These are phyloP conservation scores for Paxillus involutus DNA, from an alignment of 768 basidiomycete genomes.

Conservation along the genomic window DNA sequence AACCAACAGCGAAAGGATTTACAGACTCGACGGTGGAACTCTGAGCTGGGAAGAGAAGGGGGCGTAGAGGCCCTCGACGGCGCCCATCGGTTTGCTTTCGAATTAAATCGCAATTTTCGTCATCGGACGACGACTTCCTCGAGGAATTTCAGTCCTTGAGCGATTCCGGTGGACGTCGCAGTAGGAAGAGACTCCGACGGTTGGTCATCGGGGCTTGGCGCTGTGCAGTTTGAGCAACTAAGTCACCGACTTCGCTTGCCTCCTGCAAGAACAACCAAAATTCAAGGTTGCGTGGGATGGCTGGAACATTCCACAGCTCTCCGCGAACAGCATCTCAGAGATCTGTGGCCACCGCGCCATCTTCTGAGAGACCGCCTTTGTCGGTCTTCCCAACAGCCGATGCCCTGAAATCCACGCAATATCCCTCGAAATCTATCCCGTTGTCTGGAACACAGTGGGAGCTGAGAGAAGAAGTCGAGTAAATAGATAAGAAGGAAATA, in stretches of 20 bases:
- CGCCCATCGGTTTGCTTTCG: conserved; percentile 5
- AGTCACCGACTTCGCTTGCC: background rate
- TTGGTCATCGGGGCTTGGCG: conserved; percentile 9
- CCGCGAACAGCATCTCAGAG: too few species aligned
- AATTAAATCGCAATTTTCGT: conserved; percentile 8
- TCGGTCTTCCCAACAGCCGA: background rate
- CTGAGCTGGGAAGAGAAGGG: too few species aligned
- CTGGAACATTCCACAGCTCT: too few species aligned
- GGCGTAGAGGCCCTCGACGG: too few species aligned
- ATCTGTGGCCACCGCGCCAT: conserved; percentile 27
- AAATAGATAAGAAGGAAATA: conserved; percentile 45
- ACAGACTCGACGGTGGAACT: too few species aligned
- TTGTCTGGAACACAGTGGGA: conserved; percentile 50
- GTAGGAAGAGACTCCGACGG: background rate
- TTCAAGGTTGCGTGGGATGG: background rate
- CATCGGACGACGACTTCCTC: conserved; percentile 8
- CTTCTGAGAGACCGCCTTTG: conserved; percentile 25
- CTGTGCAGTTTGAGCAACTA: conserved; percentile 11
- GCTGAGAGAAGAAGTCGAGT: conserved; percentile 48
- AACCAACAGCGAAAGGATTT: too few species aligned
- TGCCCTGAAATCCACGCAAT: conserved; percentile 48
- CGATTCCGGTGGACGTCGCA: conserved; percentile 8
- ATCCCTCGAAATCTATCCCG: conserved; percentile 41
- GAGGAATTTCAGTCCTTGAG: conserved; percentile 8
- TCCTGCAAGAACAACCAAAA: background rate